Conservation (phyloP, 805 yeast species). For the Danielia reshetovae region DNA sequence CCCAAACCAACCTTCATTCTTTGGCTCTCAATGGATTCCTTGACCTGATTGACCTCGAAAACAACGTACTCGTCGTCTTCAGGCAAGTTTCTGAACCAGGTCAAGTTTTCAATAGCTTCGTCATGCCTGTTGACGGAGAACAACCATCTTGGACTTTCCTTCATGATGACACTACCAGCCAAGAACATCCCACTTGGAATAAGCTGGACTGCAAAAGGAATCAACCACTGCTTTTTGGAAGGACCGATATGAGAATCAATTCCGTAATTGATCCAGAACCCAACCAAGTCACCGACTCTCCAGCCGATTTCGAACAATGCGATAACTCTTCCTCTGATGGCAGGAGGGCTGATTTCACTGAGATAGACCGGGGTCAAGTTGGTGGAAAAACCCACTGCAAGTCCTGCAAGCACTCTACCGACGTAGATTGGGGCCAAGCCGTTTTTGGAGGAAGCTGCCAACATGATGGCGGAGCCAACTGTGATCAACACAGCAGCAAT, state of each 20-base stretch:
- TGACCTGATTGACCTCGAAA: constrained; percentile 35
- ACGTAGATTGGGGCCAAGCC: constrained; percentile 37
- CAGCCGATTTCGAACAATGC: constrained; percentile 35
- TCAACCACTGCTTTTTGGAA: constrained; percentile 32
- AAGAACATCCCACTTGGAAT: constrained; percentile 35
- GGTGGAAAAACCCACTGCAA: constrained; percentile 34
- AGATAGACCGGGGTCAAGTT: constrained; percentile 35
- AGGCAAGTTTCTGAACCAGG: constrained; percentile 33
- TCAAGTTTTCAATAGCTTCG: constrained; percentile 30
- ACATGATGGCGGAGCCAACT: constrained; percentile 34
- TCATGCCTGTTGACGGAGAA: constrained; percentile 28
- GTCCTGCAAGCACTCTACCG: constrained; percentile 34
- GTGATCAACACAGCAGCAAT: constrained; percentile 31
- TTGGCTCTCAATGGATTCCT: constrained; percentile 29
- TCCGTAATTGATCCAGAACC: constrained; percentile 36
- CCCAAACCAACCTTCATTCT: constrained; percentile 27
- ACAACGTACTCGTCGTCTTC: constrained; percentile 31
- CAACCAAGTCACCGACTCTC: constrained; percentile 38
- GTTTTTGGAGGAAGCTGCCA: constrained; percentile 22
- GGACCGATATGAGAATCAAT: constrained; percentile 24
- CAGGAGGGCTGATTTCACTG: constrained; percentile 34
- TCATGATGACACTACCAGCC: constrained; percentile 29
- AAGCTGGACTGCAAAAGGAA: constrained; percentile 38
- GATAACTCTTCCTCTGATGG: constrained; percentile 30
- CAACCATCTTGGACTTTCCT: constrained; percentile 37